Conservation (phyloP, 2,329 filamentous ascomycete species). For the Calonectria pteridis region DNA sequence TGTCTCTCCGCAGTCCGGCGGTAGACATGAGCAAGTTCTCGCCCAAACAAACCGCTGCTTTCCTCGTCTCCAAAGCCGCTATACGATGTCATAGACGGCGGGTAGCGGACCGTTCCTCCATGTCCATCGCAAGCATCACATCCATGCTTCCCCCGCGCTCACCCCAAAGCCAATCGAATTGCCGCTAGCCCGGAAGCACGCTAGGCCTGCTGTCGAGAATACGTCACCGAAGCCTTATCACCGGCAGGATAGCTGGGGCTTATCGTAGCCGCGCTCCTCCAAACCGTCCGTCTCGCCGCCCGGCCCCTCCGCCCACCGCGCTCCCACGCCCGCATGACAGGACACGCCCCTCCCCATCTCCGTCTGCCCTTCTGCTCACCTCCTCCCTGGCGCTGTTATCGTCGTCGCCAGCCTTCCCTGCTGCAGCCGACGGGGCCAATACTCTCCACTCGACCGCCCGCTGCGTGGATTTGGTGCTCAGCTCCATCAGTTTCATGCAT, state of each 20-base stretch:
- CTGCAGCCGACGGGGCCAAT: neutral
- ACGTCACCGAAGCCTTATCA: constrained; percentile 47
- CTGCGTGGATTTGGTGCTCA: constrained; percentile 4
- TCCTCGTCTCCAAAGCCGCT: neutral
- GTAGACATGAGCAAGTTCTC: neutral
- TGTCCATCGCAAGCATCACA: neutral
- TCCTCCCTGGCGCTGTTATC: neutral
- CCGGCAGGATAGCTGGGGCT: constrained; percentile 24
- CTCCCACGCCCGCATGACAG: constrained; percentile 25
- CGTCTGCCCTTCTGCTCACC: neutral
- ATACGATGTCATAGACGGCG: constrained; percentile 5
- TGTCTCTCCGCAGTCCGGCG: neutral
- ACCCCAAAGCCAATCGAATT: constrained; percentile 7
- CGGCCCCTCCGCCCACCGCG: neutral
- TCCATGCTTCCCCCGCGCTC: neutral
- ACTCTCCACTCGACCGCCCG: constrained; percentile 4
- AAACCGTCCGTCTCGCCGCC: neutral
- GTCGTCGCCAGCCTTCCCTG: neutral
- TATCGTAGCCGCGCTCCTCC: constrained; percentile 45
- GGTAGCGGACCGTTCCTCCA: constrained; percentile 22
- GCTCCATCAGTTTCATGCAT: constrained; percentile 10
- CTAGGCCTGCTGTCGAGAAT: neutral
- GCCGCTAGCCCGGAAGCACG: constrained; percentile 11
- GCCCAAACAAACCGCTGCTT: neutral
- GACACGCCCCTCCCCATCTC: constrained; percentile 19